These are phyloP conservation scores for Sistotremastrum suecicum DNA, from an alignment of 768 basidiomycete genomes.

Conservation along the genomic window DNA sequence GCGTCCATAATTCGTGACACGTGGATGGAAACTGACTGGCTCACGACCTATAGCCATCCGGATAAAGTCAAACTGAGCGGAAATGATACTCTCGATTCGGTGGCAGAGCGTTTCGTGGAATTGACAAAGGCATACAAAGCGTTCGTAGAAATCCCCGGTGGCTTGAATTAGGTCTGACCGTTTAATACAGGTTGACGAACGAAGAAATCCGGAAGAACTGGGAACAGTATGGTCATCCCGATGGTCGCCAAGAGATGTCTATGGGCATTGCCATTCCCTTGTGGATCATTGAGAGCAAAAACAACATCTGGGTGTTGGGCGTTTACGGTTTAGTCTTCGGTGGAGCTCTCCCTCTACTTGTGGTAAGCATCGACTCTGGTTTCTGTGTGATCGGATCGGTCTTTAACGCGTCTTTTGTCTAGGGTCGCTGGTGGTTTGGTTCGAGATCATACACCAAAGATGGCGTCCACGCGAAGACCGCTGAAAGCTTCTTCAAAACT, in stretches of 20 bases:
- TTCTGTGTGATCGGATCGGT: not conserved
- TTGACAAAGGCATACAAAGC: constrained; percentile 98
- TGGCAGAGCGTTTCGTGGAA: constrained; percentile 76
- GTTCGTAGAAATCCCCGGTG: constrained; percentile 23
- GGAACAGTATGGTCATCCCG: constrained; percentile 84
- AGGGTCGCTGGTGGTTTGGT: constrained; percentile 97
- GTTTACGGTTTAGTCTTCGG: constrained; percentile 84
- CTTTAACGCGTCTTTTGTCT: not conserved
- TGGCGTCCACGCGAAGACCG: constrained; percentile 67
- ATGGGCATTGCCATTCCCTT: constrained; percentile 91
- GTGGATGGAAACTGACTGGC: too few relatives aligned
- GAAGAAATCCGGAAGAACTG: constrained; percentile 84
- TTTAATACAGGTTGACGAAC: constrained; percentile 59
- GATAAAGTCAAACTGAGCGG: constrained; percentile 82
- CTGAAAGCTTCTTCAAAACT: constrained; percentile 76
- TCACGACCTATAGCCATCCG: constrained; percentile 53
- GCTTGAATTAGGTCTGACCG: not conserved
- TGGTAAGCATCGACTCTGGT: constrained; percentile 30
- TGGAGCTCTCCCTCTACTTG: constrained; percentile 69
- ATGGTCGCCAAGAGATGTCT: constrained; percentile 87
- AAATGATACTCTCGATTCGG: constrained; percentile 78
- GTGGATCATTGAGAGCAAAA: constrained; percentile 87
- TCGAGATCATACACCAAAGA: constrained; percentile 84
- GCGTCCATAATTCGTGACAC: constrained; percentile 11
- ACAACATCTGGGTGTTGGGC: constrained; percentile 83